Evolutionary conservation across 371 early-diverging fungal species (phyloP).

Genomic region (Chytridiales sp.): DNA sequence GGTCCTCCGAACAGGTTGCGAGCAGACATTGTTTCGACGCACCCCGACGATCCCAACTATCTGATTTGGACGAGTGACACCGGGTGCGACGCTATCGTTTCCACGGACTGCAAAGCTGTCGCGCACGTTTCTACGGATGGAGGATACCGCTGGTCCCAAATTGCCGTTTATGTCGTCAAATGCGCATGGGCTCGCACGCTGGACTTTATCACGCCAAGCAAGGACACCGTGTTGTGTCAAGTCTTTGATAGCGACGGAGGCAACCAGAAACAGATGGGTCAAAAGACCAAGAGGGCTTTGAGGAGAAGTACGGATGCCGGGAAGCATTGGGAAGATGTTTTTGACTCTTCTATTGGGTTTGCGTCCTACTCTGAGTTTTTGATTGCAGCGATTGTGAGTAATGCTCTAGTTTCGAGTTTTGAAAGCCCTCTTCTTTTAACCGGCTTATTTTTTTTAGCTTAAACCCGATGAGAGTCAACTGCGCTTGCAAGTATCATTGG

Average conservation of each 20-base stretch:
- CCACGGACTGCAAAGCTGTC: constrained; percentile 61
- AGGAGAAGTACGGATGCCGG: constrained; percentile 50
- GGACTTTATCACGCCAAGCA: constrained; percentile 50
- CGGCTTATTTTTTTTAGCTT: constrained; percentile 9
- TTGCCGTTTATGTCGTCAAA: constrained; percentile 62
- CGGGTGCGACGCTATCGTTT: constrained; percentile 49
- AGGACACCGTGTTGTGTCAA: constrained; percentile 69
- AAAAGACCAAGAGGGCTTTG: constrained; percentile 16
- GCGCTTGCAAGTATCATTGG: constrained; percentile 65
- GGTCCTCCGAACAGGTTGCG: constrained; percentile 56
- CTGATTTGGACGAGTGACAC: constrained; percentile 72
- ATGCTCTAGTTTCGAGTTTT: constrained; percentile 5
- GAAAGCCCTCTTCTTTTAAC: background rate
- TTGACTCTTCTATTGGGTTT: constrained; percentile 69
- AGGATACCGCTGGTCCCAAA: constrained; percentile 65
- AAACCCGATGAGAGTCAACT: constrained; percentile 52
- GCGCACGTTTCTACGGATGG: constrained; percentile 67
- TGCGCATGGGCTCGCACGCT: constrained; percentile 70
- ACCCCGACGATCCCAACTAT: constrained; percentile 72
- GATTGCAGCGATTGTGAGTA: constrained; percentile 68
- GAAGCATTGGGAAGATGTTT: constrained; percentile 48
- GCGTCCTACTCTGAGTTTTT: constrained; percentile 79
- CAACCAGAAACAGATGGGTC: constrained; percentile 46
- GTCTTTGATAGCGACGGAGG: constrained; percentile 61
- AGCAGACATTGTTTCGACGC: constrained; percentile 60